Conservation (phyloP, 2,329 filamentous ascomycete genomes). For the Cladosporium sp. region DNA sequence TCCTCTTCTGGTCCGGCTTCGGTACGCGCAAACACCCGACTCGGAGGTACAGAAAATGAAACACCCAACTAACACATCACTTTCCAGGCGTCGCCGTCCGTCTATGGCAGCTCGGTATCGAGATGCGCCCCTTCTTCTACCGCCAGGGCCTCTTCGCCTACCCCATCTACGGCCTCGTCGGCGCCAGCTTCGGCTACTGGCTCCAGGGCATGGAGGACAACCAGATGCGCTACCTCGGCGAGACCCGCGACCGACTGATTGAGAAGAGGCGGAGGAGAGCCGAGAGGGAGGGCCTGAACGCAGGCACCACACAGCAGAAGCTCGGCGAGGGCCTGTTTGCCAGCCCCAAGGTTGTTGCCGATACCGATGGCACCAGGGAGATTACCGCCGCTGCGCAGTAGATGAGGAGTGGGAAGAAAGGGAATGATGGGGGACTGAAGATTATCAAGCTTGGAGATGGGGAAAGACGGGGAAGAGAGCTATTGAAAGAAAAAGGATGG, state of each 20-base stretch:
- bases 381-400: constrained; percentile 24
- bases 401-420: neutral
- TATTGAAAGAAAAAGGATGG: neutral
- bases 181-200: constrained; percentile 96
- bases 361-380: constrained; percentile 20
- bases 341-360: constrained; percentile 22
- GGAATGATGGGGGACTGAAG: neutral
- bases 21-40: constrained; percentile 55
- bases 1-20: constrained; percentile 87
- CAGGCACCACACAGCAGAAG: constrained; percentile 34
- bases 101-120: constrained; percentile 95
- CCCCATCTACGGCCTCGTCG: constrained; percentile 81
- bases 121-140: constrained; percentile 95
- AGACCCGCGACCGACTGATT: constrained; percentile 76
- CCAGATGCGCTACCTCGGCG: constrained; percentile 73
- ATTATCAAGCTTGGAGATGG: neutral
- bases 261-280: constrained; percentile 86
- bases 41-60: neutral
- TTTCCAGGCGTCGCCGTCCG: constrained; percentile 80
- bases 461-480: neutral
- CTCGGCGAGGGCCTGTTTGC: constrained; percentile 35
- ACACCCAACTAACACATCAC: constrained; percentile 18
- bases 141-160: constrained; percentile 84
- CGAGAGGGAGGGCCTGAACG: constrained; percentile 55
- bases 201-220: constrained; percentile 83